phyloP scores from a whole-genome alignment of 768 basidiomycete species.

The Floccularia luteovirens region DNA sequence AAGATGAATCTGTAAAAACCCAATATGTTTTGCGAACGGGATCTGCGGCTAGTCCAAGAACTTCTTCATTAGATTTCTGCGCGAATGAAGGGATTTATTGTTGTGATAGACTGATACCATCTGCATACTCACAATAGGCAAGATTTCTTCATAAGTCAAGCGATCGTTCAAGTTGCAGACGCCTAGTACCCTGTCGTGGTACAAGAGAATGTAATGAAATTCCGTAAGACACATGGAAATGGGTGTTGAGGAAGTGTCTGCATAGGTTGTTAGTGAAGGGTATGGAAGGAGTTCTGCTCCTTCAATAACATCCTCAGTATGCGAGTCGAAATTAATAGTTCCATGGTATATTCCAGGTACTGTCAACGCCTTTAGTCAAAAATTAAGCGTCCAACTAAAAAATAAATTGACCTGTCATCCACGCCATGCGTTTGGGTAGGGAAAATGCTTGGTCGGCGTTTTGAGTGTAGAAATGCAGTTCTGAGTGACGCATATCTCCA shows the following conservation, averaged over 20 bases:
- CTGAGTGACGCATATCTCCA: slow-evolving; percentile 65
- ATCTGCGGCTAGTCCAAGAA: slow-evolving; percentile 75
- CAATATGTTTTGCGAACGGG: slow-evolving; percentile 87
- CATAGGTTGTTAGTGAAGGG: slow-evolving; percentile 32
- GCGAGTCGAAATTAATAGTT: slow-evolving; percentile 58
- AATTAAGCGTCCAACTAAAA: neutral
- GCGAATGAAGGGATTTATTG: neutral
- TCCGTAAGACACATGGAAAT: slow-evolving; percentile 80
- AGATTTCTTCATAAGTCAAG: slow-evolving; percentile 72
- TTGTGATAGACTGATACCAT: neutral
- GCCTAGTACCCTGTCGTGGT: slow-evolving; percentile 68
- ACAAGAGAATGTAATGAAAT: slow-evolving; percentile 87
- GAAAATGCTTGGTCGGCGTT: slow-evolving; percentile 64
- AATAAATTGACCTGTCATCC: slow-evolving; percentile 78
- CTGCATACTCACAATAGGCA: slow-evolving; percentile 60
- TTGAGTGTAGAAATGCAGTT: slow-evolving; percentile 73
- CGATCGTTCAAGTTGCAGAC: slow-evolving; percentile 78
- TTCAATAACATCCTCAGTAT: slow-evolving; percentile 71
- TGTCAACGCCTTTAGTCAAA: slow-evolving; percentile 2
- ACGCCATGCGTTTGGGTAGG: slow-evolving; percentile 71
- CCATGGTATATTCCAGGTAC: slow-evolving; percentile 88
- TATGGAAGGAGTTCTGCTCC: slow-evolving; percentile 76
- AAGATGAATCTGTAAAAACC: slow-evolving; percentile 84
- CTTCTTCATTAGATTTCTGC: slow-evolving; percentile 70
- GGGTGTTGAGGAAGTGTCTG: slow-evolving; percentile 38